These are phyloP conservation scores for Boletus patriciae DNA, from an alignment of 768 basidiomycete species.

Conservation along the genomic window DNA sequence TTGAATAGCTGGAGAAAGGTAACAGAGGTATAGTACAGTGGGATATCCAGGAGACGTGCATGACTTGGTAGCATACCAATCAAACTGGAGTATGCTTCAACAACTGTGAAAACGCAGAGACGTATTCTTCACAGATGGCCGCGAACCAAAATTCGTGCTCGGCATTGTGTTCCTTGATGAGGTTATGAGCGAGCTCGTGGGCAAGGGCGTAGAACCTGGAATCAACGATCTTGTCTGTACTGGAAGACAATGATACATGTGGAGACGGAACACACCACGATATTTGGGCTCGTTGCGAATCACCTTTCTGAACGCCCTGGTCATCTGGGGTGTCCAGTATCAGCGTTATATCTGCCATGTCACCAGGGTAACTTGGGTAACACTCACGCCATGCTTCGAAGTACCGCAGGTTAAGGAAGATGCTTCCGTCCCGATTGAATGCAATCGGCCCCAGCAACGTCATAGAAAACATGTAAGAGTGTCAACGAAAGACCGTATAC, in stretches of 20 bases:
- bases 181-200: not conserved
- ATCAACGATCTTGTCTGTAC: not conserved
- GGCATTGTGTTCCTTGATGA: not conserved
- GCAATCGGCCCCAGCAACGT: conserved; percentile 78
- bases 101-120: not conserved
- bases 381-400: conserved; percentile 61
- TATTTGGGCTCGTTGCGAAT: not conserved
- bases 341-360: too few relatives aligned
- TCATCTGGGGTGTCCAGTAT: not conserved
- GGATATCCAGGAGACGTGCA: too few relatives aligned
- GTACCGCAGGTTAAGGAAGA: conserved; percentile 40
- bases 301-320: not conserved
- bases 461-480: conserved; percentile 82
- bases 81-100: too few relatives aligned
- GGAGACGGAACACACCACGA: not conserved
- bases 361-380: too few relatives aligned
- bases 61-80: too few relatives aligned
- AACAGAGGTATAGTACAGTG: too few relatives aligned
- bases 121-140: not conserved
- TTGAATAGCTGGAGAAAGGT: too few relatives aligned
- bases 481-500: conserved; percentile 71
- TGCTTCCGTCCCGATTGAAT: conserved; percentile 84
- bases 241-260: not conserved
- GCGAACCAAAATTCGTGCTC: conserved; percentile 3
- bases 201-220: conserved; percentile 1